Conservation (phyloP, 495 filamentous ascomycete species). For the Usnea hakonensis region DNA sequence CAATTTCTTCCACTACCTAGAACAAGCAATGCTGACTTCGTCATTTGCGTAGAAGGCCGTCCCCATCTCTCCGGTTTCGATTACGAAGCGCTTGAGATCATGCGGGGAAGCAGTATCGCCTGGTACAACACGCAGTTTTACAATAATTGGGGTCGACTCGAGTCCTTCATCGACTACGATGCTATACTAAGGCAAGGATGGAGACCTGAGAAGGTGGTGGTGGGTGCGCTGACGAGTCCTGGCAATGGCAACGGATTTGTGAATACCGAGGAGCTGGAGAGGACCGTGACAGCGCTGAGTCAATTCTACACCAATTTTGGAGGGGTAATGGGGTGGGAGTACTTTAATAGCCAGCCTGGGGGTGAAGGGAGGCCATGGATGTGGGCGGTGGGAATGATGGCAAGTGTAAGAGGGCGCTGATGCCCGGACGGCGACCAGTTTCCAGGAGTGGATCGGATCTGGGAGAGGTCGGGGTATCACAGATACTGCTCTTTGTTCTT, state of each 20-base stretch:
- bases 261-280: slow-evolving; percentile 38
- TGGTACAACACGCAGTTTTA: slow-evolving; percentile 90
- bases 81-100: slow-evolving; percentile 57
- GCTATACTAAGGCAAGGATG: slow-evolving; percentile 56
- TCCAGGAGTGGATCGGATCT: neutral
- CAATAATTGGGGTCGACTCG: slow-evolving; percentile 65
- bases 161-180: slow-evolving; percentile 53
- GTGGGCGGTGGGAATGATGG: slow-evolving; percentile 55
- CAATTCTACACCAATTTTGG: slow-evolving; percentile 58
- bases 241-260: slow-evolving; percentile 58
- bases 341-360: slow-evolving; percentile 50
- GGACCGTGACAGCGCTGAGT: slow-evolving; percentile 38
- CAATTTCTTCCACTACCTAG: too few species aligned
- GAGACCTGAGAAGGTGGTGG: slow-evolving; percentile 57
- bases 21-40: too few species aligned
- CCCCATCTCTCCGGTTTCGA: slow-evolving; percentile 68
- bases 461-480: neutral
- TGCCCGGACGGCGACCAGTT: neutral
- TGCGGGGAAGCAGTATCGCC: slow-evolving; percentile 54
- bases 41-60: too few species aligned
- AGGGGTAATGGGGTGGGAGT: slow-evolving; percentile 84
- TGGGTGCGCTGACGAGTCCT: slow-evolving; percentile 65
- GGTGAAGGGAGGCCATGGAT: slow-evolving; percentile 54
- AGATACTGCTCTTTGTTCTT: neutral
- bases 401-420: slow-evolving; percentile 9